Conservation (phyloP, 768 basidiomycete genomes). For the Fomitopsis pulvina region DNA sequence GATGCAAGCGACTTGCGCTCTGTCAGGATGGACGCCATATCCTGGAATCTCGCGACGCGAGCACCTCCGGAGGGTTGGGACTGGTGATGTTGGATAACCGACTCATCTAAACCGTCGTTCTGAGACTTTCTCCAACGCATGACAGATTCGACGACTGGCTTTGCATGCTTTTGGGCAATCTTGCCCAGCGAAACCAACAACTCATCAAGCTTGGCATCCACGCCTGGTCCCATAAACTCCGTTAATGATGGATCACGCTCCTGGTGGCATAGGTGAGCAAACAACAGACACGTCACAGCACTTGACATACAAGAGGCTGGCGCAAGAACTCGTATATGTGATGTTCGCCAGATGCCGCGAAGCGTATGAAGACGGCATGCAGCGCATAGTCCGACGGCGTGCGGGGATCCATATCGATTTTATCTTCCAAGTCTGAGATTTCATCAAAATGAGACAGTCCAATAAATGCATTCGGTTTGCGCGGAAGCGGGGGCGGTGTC, state of each 20-base stretch:
- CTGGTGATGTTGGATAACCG: slow-evolving; percentile 46
- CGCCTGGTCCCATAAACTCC: slow-evolving; percentile 60
- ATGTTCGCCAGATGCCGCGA: slow-evolving; percentile 70
- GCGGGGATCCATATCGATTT: slow-evolving; percentile 62
- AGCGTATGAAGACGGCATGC: slow-evolving; percentile 83
- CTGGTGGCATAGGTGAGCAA: slow-evolving; percentile 27
- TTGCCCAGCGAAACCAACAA: slow-evolving; percentile 78
- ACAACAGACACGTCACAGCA: neutral
- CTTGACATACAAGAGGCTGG: slow-evolving; percentile 51
- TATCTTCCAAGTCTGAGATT: slow-evolving; percentile 59
- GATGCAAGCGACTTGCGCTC: slow-evolving; percentile 79
- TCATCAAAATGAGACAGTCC: slow-evolving; percentile 34
- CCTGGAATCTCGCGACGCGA: slow-evolving; percentile 33
- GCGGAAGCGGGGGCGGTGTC: slow-evolving; percentile 76
- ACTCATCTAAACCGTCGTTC: slow-evolving; percentile 44
- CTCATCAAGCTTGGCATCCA: slow-evolving; percentile 80
- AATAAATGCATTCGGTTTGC: slow-evolving; percentile 59
- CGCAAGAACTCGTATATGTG: slow-evolving; percentile 75
- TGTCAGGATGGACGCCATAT: slow-evolving; percentile 44
- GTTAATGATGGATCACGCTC: slow-evolving; percentile 64
- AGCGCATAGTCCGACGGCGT: slow-evolving; percentile 86
- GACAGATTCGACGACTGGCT: slow-evolving; percentile 80
- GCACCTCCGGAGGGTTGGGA: slow-evolving; percentile 26
- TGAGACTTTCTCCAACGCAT: slow-evolving; percentile 84
- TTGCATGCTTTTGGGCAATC: slow-evolving; percentile 78